phyloP scores from a whole-genome alignment of 148 eudicot species.

The Nyssa sinensis region DNA sequence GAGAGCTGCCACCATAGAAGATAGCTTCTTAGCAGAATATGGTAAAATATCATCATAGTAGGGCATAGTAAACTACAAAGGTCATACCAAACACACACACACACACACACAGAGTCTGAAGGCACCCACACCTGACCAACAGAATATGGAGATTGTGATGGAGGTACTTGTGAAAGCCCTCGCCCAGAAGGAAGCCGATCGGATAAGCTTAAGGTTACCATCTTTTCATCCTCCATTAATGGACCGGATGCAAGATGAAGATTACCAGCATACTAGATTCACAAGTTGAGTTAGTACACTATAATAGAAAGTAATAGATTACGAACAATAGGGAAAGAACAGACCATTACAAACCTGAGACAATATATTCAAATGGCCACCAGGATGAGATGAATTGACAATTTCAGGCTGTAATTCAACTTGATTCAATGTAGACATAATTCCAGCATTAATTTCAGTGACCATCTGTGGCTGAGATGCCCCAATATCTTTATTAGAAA shows the following conservation, averaged over 20 bases:
- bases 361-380: conserved; percentile 9
- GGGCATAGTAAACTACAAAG: background rate
- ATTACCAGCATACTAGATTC: background rate
- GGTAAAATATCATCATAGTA: background rate
- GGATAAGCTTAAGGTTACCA: conserved; percentile 6
- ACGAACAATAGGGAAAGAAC: background rate
- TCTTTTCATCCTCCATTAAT: conserved; percentile 8
- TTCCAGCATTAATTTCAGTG: conserved; percentile 11
- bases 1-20: conserved; percentile 14
- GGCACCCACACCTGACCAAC: conserved; percentile 7
- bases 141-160: conserved; percentile 9
- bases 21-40: background rate
- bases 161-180: conserved; percentile 8
- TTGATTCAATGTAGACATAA: conserved; percentile 9
- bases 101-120: background rate
- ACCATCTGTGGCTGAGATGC: conserved; percentile 8
- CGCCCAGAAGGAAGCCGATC: conserved; percentile 11
- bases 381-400: conserved; percentile 15
- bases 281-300: background rate
- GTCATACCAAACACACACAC: too few relatives aligned
- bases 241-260: conserved; percentile 5
- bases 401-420: conserved; percentile 20
- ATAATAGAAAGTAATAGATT: background rate
- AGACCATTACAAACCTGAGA: conserved; percentile 20
- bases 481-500: conserved; percentile 18